Evolutionary conservation across 1,284 basidiomycete species (phyloP).

Genomic region (Trametes versicolor): DNA sequence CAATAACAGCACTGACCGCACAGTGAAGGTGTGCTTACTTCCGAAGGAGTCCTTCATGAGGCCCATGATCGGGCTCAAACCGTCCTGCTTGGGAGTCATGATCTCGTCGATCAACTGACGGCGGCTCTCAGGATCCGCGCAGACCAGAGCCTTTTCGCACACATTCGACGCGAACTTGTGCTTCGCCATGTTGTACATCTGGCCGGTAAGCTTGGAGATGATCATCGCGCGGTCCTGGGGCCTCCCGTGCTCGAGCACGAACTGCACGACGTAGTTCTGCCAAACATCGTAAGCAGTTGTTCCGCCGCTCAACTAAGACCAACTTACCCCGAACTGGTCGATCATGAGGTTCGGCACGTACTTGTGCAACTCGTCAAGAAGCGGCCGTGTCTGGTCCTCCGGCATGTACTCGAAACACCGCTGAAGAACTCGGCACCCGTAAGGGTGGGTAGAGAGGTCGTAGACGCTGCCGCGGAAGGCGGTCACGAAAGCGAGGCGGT

Average conservation of each 20-base stretch:
- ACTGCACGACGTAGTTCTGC: constrained; percentile 96
- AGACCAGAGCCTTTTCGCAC: constrained; percentile 90
- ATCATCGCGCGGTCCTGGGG: constrained; percentile 77
- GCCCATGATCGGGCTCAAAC: constrained; percentile 68
- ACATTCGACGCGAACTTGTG: constrained; percentile 99
- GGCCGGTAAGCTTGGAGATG: constrained; percentile 78
- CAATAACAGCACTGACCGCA: not conserved
- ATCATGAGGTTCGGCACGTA: constrained; percentile 80
- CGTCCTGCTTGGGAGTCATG: constrained; percentile 70
- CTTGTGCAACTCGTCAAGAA: constrained; percentile 89
- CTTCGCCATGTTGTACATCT: constrained; percentile 81
- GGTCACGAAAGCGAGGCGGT: constrained; percentile 81
- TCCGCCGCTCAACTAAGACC: not conserved
- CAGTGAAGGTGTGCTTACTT: constrained; percentile 60
- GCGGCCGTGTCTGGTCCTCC: constrained; percentile 69
- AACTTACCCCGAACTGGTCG: constrained; percentile 87
- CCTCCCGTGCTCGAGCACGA: constrained; percentile 86
- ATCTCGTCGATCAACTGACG: constrained; percentile 84
- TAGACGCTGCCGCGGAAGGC: constrained; percentile 88
- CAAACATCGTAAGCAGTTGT: not conserved
- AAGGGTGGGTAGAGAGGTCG: constrained; percentile 89
- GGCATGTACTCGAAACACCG: constrained; percentile 90
- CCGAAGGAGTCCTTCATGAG: constrained; percentile 96
- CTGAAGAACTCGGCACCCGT: constrained; percentile 96
- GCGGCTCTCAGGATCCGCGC: constrained; percentile 70